Conservation (phyloP, 2,329 filamentous ascomycete species). For the Trichothecium roseum region DNA sequence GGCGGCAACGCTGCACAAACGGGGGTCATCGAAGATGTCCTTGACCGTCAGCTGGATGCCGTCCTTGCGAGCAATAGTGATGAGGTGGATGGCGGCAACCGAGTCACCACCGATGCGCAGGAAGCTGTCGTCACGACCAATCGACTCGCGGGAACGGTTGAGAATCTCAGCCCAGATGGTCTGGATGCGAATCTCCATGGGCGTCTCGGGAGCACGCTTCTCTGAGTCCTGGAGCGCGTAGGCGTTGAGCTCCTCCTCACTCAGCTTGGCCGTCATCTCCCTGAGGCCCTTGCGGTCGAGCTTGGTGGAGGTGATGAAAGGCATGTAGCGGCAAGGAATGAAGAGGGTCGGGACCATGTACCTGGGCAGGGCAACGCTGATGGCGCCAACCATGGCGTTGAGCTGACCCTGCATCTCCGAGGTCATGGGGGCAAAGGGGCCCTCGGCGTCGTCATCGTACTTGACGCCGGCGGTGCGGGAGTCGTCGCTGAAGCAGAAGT, state of each 20-base stretch:
- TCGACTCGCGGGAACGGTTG: background rate
- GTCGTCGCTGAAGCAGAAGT: constrained; percentile 1
- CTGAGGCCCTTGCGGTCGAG: constrained; percentile 2
- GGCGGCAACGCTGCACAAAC: background rate
- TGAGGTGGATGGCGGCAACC: constrained; percentile 7
- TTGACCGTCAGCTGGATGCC: constrained; percentile 1
- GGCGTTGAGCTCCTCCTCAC: background rate
- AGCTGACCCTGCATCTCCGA: constrained; percentile 6
- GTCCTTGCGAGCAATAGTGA: background rate
- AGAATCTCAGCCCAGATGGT: constrained; percentile 6
- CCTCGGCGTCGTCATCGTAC: background rate
- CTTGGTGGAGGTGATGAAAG: constrained; percentile 9
- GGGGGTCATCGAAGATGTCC: constrained; percentile 1
- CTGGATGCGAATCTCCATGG: constrained; percentile 1
- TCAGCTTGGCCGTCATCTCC: background rate
- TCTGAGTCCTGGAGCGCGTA: background rate
- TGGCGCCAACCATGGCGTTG: constrained; percentile 7
- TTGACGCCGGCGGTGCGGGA: background rate
- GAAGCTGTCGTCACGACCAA: constrained; percentile 6
- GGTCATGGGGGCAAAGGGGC: constrained; percentile 5
- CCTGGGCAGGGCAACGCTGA: constrained; percentile 7
- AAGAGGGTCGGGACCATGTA: constrained; percentile 12
- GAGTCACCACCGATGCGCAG: constrained; percentile 9
- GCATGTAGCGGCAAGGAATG: constrained; percentile 10
- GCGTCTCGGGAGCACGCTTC: constrained; percentile 1